These are phyloP conservation scores for Diaporthe eres DNA, from an alignment of 2,329 filamentous ascomycete genomes.

Conservation along the genomic window DNA sequence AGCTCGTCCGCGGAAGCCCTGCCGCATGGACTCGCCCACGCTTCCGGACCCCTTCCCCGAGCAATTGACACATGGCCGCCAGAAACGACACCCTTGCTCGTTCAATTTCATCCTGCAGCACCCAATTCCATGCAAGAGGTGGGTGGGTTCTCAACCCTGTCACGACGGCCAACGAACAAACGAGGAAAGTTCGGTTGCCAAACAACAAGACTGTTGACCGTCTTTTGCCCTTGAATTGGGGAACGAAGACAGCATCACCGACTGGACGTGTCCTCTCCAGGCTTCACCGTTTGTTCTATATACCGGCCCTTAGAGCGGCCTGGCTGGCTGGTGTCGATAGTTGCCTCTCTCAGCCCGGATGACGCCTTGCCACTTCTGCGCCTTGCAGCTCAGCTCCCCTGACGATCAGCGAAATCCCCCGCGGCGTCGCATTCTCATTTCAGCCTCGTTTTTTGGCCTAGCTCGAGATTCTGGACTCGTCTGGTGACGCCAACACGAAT, in stretches of 20 bases:
- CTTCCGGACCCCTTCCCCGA: constrained; percentile 41
- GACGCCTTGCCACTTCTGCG: constrained; percentile 10
- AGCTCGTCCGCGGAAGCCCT: constrained; percentile 38
- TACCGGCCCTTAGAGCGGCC: constrained; percentile 7
- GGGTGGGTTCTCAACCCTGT: constrained; percentile 32
- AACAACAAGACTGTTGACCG: constrained; percentile 37
- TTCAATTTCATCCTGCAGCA: constrained; percentile 41
- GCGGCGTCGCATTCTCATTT: constrained; percentile 33
- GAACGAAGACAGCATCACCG: not conserved
- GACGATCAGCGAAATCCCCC: constrained; percentile 37
- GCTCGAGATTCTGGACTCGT: constrained; percentile 7
- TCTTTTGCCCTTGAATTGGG: constrained; percentile 21
- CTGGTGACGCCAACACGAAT: constrained; percentile 13
- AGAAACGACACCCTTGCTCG: constrained; percentile 37
- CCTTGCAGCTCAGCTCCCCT: constrained; percentile 35
- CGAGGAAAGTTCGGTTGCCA: constrained; percentile 32
- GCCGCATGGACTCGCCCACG: constrained; percentile 36
- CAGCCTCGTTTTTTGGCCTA: constrained; percentile 36
- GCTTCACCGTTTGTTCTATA: constrained; percentile 8
- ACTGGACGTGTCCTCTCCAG: constrained; percentile 13
- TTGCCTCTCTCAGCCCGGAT: constrained; percentile 23
- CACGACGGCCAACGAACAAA: constrained; percentile 22
- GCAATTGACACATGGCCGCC: constrained; percentile 42
- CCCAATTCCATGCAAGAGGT: constrained; percentile 33
- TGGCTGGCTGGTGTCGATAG: constrained; percentile 40